These are phyloP conservation scores for Beauveria brongniartii DNA, from an alignment of 2,329 filamentous ascomycete genomes.

Conservation along the genomic window DNA sequence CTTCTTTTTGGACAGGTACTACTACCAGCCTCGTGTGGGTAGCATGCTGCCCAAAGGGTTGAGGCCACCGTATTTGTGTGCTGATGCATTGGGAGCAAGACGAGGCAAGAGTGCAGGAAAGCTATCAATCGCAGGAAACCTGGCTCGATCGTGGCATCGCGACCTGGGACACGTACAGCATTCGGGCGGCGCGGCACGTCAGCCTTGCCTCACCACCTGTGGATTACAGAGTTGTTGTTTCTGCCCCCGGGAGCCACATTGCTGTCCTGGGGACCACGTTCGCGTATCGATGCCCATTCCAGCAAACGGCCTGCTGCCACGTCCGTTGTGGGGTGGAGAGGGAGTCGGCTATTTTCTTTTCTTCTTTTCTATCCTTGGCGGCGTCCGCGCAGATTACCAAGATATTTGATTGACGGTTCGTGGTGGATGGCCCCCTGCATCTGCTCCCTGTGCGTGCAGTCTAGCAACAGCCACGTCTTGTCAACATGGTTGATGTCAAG, in stretches of 20 bases:
- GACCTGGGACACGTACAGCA: too few species aligned
- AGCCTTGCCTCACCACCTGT: neutral
- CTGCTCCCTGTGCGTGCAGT: neutral
- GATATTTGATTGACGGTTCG: neutral
- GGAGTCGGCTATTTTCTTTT: neutral
- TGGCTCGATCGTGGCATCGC: too few species aligned
- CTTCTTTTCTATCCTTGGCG: neutral
- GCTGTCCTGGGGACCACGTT: neutral
- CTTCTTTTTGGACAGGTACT: neutral
- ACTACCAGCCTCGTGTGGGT: too few species aligned
- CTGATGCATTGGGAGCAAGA: too few species aligned
- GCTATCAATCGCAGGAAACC: too few species aligned
- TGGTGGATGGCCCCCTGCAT: neutral
- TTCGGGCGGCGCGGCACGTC: too few species aligned
- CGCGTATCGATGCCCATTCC: constrained; percentile 8
- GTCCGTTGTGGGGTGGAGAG: neutral
- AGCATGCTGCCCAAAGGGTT: too few species aligned
- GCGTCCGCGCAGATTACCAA: neutral
- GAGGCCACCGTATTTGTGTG: too few species aligned
- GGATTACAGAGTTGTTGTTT: neutral
- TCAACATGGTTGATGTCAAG: too few species aligned
- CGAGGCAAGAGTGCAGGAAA: too few species aligned
- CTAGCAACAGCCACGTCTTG: neutral
- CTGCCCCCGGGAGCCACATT: neutral
- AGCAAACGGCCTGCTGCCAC: neutral